A percentile compares a stretch with the other conserved stretches of the same genome.
Conservation (phyloP, 2,329 filamentous ascomycete genomes). For the Capronia americana region DNA sequence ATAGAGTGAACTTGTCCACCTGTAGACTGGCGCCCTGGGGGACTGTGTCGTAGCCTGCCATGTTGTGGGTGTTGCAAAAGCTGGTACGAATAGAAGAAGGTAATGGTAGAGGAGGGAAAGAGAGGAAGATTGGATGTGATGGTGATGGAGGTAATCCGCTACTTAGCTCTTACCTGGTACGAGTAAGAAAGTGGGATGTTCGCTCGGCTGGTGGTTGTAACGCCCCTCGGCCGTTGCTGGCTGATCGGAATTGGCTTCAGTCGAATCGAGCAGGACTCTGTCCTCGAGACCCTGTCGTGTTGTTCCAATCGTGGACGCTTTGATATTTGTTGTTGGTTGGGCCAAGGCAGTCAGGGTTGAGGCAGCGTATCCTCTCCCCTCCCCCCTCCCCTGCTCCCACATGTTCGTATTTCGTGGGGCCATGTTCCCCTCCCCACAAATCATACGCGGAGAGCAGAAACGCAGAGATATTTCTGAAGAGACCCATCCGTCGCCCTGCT, state of each 20-base stretch:
- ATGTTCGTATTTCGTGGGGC: background rate
- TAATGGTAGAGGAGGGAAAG: background rate
- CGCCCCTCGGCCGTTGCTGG: background rate
- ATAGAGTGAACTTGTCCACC: conserved; percentile 25
- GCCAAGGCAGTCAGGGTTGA: background rate
- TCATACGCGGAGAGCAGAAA: background rate
- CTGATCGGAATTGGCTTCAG: background rate
- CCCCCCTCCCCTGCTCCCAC: background rate
- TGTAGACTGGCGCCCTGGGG: conserved; percentile 13
- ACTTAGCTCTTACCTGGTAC: background rate
- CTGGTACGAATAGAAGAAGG: background rate
- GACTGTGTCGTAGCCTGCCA: conserved; percentile 26
- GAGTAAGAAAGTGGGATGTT: background rate
- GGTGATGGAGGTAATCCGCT: background rate
- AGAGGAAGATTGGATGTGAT: background rate
- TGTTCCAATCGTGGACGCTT: background rate
- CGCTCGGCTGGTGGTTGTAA: background rate
- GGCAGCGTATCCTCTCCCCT: too few relatives aligned
- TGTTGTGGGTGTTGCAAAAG: background rate
- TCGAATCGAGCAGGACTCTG: background rate
- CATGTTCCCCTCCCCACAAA: background rate
- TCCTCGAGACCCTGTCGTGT: background rate
- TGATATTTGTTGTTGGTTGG: background rate
- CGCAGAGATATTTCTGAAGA: background rate
- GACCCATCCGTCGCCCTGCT: background rate